Conservation (phyloP, 805 yeast species). For the Teunomyces atbi region DNA sequence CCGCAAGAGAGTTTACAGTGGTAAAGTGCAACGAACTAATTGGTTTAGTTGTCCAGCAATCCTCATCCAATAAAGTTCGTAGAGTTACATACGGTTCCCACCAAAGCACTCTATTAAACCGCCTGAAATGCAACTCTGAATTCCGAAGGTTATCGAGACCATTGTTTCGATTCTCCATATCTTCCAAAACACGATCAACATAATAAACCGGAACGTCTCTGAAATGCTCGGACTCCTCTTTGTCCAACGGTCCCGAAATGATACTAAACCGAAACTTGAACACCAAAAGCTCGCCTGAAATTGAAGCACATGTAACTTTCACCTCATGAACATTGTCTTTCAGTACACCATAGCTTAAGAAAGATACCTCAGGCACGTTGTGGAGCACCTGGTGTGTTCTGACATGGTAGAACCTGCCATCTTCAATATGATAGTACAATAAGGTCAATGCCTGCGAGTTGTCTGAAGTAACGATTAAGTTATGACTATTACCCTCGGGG, state of each 20-base stretch:
- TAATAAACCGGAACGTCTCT: conserved; percentile 17
- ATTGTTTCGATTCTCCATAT: conserved; percentile 15
- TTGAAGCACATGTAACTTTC: conserved; percentile 38
- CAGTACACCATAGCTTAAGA: conserved; percentile 24
- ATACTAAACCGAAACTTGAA: conserved; percentile 34
- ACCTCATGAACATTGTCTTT: conserved; percentile 24
- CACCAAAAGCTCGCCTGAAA: conserved; percentile 45
- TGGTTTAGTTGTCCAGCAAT: conserved; percentile 53
- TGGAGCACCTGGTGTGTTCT: conserved; percentile 46
- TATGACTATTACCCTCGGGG: conserved; percentile 16
- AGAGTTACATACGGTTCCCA: conserved; percentile 24
- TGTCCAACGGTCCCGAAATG: conserved; percentile 25
- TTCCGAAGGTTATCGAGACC: not conserved
- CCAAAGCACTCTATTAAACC: conserved; percentile 24
- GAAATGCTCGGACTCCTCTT: conserved; percentile 12
- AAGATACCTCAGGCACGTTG: conserved; percentile 54
- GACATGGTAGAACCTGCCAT: conserved; percentile 27
- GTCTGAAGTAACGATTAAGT: conserved; percentile 50
- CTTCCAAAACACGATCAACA: conserved; percentile 28
- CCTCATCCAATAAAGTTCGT: conserved; percentile 41
- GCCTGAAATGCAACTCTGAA: conserved; percentile 1
- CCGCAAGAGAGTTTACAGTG: conserved; percentile 47
- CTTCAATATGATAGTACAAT: conserved; percentile 30
- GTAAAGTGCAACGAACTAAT: conserved; percentile 43
- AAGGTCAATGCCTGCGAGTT: conserved; percentile 49